phyloP scores from a whole-genome alignment of 83 land plant species.

The Picea engelmannii region DNA sequence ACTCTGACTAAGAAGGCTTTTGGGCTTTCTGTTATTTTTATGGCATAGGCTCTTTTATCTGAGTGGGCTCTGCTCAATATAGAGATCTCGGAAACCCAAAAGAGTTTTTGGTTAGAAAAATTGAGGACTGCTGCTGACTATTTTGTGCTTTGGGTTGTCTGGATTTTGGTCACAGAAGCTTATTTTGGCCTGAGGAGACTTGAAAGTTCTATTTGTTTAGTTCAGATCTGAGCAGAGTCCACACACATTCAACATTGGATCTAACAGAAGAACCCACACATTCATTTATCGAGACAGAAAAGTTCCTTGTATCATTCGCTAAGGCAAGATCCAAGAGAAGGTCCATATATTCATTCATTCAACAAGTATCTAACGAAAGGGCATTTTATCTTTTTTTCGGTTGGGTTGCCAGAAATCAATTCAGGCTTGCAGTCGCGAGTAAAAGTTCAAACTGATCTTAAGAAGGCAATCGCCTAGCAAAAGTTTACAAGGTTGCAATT shows the following conservation, averaged over 20 bases:
- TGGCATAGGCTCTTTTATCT: not conserved
- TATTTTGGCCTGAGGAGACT: not conserved
- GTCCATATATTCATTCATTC: too few relatives aligned
- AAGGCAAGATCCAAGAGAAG: not conserved
- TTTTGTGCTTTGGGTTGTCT: too few relatives aligned
- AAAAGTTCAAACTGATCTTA: too few relatives aligned
- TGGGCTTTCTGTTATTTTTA: not conserved
- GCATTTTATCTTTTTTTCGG: too few relatives aligned
- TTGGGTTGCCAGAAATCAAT: too few relatives aligned
- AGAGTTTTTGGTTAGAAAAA: not conserved
- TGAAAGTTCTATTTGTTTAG: not conserved
- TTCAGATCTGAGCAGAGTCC: constrained; percentile 6
- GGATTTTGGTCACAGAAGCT: not conserved
- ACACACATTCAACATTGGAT: not conserved
- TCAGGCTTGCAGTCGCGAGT: too few relatives aligned
- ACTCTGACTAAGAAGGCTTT: not conserved
- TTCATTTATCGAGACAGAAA: not conserved
- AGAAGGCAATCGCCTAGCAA: too few relatives aligned
- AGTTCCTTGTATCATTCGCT: not conserved
- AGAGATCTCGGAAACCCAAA: not conserved
- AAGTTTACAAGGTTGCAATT: too few relatives aligned
- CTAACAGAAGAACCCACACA: not conserved
- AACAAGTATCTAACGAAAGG: too few relatives aligned
- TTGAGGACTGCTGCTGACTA: not conserved
- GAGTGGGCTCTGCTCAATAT: not conserved